Base-by-base conservation (phyloP, 148 eudicot genomes). In the Heliamphora exappendiculata region DNA sequence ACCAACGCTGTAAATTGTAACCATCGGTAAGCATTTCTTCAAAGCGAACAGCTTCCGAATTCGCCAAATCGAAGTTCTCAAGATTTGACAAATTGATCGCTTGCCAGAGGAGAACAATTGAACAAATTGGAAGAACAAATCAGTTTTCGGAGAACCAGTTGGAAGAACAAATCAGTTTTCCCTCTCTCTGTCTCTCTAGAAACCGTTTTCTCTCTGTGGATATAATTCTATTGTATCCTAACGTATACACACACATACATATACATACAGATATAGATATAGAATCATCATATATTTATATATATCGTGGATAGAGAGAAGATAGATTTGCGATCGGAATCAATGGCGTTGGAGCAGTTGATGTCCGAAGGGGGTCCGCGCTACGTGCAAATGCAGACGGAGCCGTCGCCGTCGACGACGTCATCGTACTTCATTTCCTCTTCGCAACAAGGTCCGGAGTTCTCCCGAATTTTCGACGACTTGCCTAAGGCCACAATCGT, bases 401-500 rank as follows among this genome's bases (percentile, higher is more conserved):
- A 89, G 81, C 84, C 83, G 50, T 45, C 78, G 41, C 60, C 78
- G 29, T 79, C 83, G 66, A 79, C 70, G 73, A 28, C 80, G 49
- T 86, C 70, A 4, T 66, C 97, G 9, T 90, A 90, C 13, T 79
- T 81, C 71, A 83, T 89, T 54, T 82, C 90, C 24, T 86, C 90
- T 28, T 86, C 83, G 45, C 78, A 82, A 50, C 88, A 82, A 47
- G 58, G 60, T 11, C 80, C 83, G 41, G 44, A 88, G 83, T 72
- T 82, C 60, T 76, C 88, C 82, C 89, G 88, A 79, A 82, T 94
- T 47, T 94, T 94, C 78, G 90, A 89, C n/a, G 97, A 94, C 89
- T 87, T 94, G 86, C 98, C 97, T 13, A 79, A 79, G 75, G 98
- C 96, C 29, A 81, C 68, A 11, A 94, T 94, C 37, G 84, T 88